These are phyloP conservation scores for Agroathelia rolfsii DNA, from an alignment of 1,284 basidiomycete species.

Conservation along the genomic window DNA sequence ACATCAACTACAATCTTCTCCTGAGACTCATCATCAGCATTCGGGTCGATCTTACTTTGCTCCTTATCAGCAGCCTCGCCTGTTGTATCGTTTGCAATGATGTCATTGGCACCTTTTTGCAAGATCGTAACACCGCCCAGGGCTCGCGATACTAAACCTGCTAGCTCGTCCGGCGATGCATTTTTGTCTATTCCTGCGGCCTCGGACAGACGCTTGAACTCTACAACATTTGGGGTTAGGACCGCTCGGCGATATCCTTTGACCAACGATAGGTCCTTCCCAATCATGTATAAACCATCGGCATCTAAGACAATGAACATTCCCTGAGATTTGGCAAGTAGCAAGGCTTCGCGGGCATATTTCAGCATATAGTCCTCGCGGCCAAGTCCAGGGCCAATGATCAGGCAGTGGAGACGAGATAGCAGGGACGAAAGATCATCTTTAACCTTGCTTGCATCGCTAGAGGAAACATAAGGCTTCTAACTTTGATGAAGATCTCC, in stretches of 20 bases:
- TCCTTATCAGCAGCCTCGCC: slow-evolving; percentile 33
- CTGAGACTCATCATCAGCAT: slow-evolving; percentile 24
- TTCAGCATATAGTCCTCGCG: slow-evolving; percentile 85
- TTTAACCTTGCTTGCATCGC: slow-evolving; percentile 34
- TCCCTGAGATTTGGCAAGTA: slow-evolving; percentile 39
- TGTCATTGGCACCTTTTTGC: slow-evolving; percentile 79
- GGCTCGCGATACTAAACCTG: slow-evolving; percentile 52
- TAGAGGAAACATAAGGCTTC: slow-evolving; percentile 4
- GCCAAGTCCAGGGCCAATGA: slow-evolving; percentile 90
- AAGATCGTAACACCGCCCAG: slow-evolving; percentile 86
- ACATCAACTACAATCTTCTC: slow-evolving; percentile 60
- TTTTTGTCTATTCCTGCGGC: slow-evolving; percentile 52
- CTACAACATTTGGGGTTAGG: slow-evolving; percentile 90
- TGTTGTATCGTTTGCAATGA: slow-evolving; percentile 58
- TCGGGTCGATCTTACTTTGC: slow-evolving; percentile 30
- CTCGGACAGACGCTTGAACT: slow-evolving; percentile 82
- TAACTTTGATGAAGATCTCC: slow-evolving; percentile 6
- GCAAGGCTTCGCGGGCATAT: slow-evolving; percentile 53
- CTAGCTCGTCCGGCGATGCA: slow-evolving; percentile 38
- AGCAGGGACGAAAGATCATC: slow-evolving; percentile 64
- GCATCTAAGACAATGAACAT: slow-evolving; percentile 93
- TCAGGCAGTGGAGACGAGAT: slow-evolving; percentile 80
- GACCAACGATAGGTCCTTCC: slow-evolving; percentile 67
- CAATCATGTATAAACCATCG: slow-evolving; percentile 76
- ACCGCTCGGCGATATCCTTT: slow-evolving; percentile 75